Evolutionary conservation across 2,329 filamentous ascomycete species (phyloP).

Genomic region (Calonectria pteridis): DNA sequence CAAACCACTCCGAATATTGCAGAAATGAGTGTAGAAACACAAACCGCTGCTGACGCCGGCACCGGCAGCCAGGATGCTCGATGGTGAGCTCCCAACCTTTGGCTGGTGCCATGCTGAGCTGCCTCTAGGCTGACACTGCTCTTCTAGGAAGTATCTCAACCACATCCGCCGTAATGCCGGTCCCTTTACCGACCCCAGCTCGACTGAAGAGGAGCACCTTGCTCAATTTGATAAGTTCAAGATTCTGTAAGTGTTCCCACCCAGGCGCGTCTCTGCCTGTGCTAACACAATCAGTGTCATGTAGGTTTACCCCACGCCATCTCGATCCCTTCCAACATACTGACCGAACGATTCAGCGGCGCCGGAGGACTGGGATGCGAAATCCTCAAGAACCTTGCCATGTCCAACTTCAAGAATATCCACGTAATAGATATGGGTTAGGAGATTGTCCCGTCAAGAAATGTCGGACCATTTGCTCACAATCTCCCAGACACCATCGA

Average conservation of each 20-base stretch:
- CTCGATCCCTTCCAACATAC: constrained; percentile 20
- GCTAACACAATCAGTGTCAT: constrained; percentile 58
- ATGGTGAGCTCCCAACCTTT: constrained; percentile 46
- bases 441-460: constrained; percentile 33
- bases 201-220: constrained; percentile 64
- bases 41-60: constrained; percentile 20
- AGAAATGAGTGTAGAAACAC: constrained; percentile 45
- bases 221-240: constrained; percentile 76
- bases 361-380: constrained; percentile 96
- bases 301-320: constrained; percentile 50
- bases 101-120: neutral
- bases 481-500: constrained; percentile 86
- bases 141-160: constrained; percentile 83
- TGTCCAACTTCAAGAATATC: constrained; percentile 96
- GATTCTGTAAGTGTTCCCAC: constrained; percentile 71
- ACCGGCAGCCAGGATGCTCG: constrained; percentile 46
- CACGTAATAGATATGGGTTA: constrained; percentile 98
- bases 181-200: constrained; percentile 81
- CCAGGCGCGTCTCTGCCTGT: neutral
- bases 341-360: constrained; percentile 68
- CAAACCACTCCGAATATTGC: neutral
- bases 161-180: constrained; percentile 81
- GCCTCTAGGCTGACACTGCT: constrained; percentile 32
- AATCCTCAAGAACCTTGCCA: constrained; percentile 93
- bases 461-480: constrained; percentile 19